phyloP scores from a whole-genome alignment of 768 basidiomycete genomes.

The Hypholoma fasciculare region DNA sequence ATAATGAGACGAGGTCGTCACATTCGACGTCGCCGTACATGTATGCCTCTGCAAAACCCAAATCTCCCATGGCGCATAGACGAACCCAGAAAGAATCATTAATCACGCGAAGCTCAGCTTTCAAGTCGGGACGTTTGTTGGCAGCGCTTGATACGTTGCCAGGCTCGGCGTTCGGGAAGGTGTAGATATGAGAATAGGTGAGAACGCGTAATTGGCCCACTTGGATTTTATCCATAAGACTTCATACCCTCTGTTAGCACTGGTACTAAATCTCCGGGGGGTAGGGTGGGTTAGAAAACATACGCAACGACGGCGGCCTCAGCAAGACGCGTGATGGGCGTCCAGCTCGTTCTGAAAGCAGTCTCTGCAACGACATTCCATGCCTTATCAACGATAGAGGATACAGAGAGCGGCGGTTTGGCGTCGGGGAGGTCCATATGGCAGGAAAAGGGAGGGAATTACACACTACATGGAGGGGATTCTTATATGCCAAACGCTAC shows the following conservation, averaged over 20 bases:
- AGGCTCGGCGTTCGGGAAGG: conserved; percentile 34
- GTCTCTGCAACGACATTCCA: conserved; percentile 43
- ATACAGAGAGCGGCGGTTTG: conserved; percentile 45
- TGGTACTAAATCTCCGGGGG: neutral
- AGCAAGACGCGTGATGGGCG: conserved; percentile 40
- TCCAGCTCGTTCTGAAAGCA: conserved; percentile 43
- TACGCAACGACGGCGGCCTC: conserved; percentile 49
- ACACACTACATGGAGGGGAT: neutral
- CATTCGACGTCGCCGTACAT: conserved; percentile 79
- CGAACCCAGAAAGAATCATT: conserved; percentile 61
- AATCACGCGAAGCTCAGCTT: conserved; percentile 47
- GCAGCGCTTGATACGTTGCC: conserved; percentile 14
- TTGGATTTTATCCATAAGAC: conserved; percentile 45
- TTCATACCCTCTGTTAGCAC: conserved; percentile 14
- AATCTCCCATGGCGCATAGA: conserved; percentile 58
- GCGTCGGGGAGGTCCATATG: conserved; percentile 23
- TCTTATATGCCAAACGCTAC: conserved; percentile 7
- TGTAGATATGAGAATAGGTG: conserved; percentile 44
- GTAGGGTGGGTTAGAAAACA: conserved; percentile 15
- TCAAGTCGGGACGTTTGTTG: conserved; percentile 22
- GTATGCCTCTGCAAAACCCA: conserved; percentile 76
- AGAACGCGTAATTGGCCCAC: conserved; percentile 49
- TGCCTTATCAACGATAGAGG: conserved; percentile 37
- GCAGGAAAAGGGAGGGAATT: neutral
- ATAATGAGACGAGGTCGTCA: conserved; percentile 62